Evolutionary conservation across 2,329 filamentous ascomycete species (phyloP).

Genomic region (Annulohypoxylon truncatum): DNA sequence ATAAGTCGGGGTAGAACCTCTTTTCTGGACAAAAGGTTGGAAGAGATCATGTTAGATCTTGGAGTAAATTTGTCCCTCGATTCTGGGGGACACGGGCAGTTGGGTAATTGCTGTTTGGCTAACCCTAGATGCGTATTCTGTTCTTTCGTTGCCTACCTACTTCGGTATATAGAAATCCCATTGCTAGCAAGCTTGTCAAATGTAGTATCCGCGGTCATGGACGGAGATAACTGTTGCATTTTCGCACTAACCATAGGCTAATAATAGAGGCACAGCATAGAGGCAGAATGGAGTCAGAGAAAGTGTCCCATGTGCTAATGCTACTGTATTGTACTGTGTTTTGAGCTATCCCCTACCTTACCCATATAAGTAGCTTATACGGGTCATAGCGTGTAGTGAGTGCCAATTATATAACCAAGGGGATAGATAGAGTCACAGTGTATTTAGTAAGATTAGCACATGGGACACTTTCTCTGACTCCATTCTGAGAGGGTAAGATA

Average conservation of each 20-base stretch:
- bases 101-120: background rate
- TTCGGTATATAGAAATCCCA: background rate
- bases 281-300: no score
- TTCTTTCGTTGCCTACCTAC: background rate
- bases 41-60: constrained; percentile 9
- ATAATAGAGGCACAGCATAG: constrained; percentile 2
- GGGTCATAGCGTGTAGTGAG: no score
- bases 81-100: background rate
- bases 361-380: no score
- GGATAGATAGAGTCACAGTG: no score
- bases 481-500: background rate
- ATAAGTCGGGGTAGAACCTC: background rate
- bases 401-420: no score
- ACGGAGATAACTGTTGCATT: constrained; percentile 4
- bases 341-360: no score
- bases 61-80: background rate
- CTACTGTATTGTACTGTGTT: no score
- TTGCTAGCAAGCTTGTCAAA: background rate
- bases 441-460: no score
- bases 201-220: background rate
- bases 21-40: background rate
- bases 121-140: background rate
- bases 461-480: no score
- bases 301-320: no score
- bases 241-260: background rate